Percentiles rank a stretch among this genome's conserved stretches.
Evolutionary conservation across 2,329 filamentous ascomycete genomes (phyloP).

Genomic region (Verticillium tricorpus): DNA sequence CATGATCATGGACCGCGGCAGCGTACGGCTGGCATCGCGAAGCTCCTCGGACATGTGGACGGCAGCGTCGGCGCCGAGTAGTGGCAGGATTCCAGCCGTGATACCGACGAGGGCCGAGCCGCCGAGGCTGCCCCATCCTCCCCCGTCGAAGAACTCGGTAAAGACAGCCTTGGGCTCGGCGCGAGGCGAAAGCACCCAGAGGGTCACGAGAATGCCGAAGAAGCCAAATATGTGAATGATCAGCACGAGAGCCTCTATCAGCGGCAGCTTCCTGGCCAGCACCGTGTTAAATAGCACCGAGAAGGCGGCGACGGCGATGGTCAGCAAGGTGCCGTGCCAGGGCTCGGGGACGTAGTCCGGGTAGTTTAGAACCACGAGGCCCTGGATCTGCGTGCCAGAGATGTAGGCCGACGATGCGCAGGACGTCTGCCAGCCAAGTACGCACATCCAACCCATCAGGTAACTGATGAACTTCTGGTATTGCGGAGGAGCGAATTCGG

Average conservation of each 20-base stretch:
- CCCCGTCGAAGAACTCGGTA: slow-evolving; percentile 23
- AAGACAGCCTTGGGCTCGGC: slow-evolving; percentile 20
- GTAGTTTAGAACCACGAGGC: slow-evolving; percentile 32
- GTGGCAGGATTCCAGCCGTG: slow-evolving; percentile 28
- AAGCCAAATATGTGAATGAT: slow-evolving; percentile 29
- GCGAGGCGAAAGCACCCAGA: slow-evolving; percentile 29
- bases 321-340: slow-evolving; percentile 40
- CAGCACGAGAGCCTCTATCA: slow-evolving; percentile 37
- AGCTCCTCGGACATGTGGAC: slow-evolving; percentile 32
- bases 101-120: slow-evolving; percentile 32
- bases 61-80: slow-evolving; percentile 25
- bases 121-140: slow-evolving; percentile 25
- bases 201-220: slow-evolving; percentile 27
- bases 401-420: slow-evolving; percentile 36
- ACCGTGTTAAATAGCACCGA: slow-evolving; percentile 39
- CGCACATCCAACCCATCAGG: slow-evolving; percentile 40
- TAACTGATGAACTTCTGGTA: slow-evolving; percentile 52
- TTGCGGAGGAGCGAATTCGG: slow-evolving; percentile 42
- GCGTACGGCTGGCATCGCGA: slow-evolving; percentile 20
- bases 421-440: slow-evolving; percentile 39
- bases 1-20: slow-evolving; percentile 27
- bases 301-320: slow-evolving; percentile 34
- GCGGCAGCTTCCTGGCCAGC: slow-evolving; percentile 31
- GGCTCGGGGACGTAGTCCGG: slow-evolving; percentile 24
- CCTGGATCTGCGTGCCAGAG: slow-evolving; percentile 38